A percentile compares a stretch with the other conserved stretches of the same genome.
Evolutionary conservation across 306 rosid genomes (phyloP).

Genomic region (Prunus fruticosa): DNA sequence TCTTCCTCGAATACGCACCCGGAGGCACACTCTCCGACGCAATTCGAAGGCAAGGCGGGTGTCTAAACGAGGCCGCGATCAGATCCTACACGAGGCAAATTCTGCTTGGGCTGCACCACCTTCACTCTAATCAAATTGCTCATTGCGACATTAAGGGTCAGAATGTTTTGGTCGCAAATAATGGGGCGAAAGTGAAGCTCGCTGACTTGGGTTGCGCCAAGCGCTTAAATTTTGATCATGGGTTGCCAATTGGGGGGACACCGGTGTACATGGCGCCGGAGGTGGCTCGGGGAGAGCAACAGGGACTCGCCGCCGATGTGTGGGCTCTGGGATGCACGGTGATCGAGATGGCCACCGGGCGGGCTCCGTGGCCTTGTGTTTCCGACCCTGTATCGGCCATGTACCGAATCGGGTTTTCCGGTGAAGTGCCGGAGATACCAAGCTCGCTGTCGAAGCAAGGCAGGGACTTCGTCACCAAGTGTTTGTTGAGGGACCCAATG

Average conservation of each 20-base stretch:
- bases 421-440: conserved; percentile 61
- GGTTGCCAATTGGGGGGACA: conserved; percentile 48
- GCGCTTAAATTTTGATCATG: conserved; percentile 20
- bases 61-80: conserved; percentile 40
- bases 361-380: conserved; percentile 47
- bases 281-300: conserved; percentile 86
- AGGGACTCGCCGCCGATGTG: conserved; percentile 74
- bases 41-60: conserved; percentile 34
- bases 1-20: conserved; percentile 72
- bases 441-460: conserved; percentile 55
- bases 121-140: conserved; percentile 69
- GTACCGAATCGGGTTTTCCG: conserved; percentile 58
- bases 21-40: conserved; percentile 56
- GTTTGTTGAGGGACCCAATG: conserved; percentile 51
- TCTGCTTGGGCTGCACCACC: conserved; percentile 50
- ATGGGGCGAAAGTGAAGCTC: conserved; percentile 36
- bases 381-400: conserved; percentile 56
- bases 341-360: conserved; percentile 80
- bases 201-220: conserved; percentile 87
- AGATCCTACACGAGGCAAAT: conserved; percentile 48
- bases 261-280: conserved; percentile 93
- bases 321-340: conserved; percentile 92
- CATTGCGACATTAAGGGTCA: conserved; percentile 84
- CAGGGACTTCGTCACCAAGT: conserved; percentile 65
- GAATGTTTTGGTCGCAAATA: conserved; percentile 55